These are phyloP conservation scores for Xylaria palmicola DNA, from an alignment of 495 filamentous ascomycete genomes.

Conservation along the genomic window DNA sequence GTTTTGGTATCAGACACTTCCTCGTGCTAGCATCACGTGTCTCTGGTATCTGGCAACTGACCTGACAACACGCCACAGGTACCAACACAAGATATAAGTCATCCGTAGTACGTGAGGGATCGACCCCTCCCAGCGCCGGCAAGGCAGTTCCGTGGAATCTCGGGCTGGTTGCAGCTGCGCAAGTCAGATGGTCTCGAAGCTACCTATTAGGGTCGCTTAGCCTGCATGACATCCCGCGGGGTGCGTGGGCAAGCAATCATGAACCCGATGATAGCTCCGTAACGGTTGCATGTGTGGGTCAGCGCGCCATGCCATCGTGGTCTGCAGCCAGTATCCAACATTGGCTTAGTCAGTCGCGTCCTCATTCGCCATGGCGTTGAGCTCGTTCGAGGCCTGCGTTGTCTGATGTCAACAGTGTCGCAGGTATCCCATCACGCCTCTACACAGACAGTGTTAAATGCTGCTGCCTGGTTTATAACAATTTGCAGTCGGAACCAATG, in stretches of 20 bases:
- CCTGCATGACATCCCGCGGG: constrained; percentile 14
- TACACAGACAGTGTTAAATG: background rate
- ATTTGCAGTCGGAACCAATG: background rate
- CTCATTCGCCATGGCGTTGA: background rate
- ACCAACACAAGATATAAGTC: background rate
- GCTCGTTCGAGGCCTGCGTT: too few relatives aligned
- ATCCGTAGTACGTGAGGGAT: background rate
- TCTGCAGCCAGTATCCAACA: background rate
- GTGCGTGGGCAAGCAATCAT: constrained; percentile 5
- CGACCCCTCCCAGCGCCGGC: background rate
- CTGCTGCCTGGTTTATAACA: background rate
- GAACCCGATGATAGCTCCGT: background rate
- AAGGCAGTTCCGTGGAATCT: background rate
- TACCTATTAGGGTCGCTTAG: constrained; percentile 11
- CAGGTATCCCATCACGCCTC: background rate
- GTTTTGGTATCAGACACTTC: background rate
- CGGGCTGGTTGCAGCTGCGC: background rate
- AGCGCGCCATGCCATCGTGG: background rate
- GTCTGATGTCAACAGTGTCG: too few relatives aligned
- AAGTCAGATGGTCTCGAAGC: background rate
- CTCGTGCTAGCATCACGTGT: constrained; percentile 7
- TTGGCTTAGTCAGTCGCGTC: background rate
- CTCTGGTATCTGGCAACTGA: background rate
- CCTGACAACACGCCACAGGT: background rate
- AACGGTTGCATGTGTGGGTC: constrained; percentile 6